These are phyloP conservation scores for Amaranthus cruentus DNA, from an alignment of 148 eudicot species.

Conservation along the genomic window DNA sequence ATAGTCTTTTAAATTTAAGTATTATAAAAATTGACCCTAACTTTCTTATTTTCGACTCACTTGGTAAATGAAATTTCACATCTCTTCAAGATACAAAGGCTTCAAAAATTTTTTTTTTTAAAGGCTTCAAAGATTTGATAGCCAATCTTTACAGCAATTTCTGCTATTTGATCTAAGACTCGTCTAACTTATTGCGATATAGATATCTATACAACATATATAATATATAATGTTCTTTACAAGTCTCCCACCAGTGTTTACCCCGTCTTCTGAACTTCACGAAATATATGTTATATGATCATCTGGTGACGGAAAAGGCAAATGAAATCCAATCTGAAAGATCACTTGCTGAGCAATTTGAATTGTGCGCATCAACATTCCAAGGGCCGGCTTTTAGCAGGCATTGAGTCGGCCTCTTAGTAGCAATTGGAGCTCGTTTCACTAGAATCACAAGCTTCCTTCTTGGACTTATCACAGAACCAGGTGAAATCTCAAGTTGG, in stretches of 20 bases:
- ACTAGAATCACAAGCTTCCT: slow-evolving; percentile 75
- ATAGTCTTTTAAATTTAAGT: too few relatives aligned
- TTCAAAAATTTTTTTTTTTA: background rate
- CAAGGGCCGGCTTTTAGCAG: slow-evolving; percentile 56
- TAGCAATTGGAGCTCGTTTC: slow-evolving; percentile 84
- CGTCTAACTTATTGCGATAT: too few relatives aligned
- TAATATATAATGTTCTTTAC: slow-evolving; percentile 29
- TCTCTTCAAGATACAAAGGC: background rate
- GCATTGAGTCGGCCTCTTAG: slow-evolving; percentile 75
- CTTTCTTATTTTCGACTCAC: too few relatives aligned
- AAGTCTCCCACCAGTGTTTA: slow-evolving; percentile 14
- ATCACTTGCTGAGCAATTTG: slow-evolving; percentile 58
- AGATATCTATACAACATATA: background rate
- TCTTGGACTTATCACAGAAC: slow-evolving; percentile 68
- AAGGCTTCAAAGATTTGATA: too few relatives aligned
- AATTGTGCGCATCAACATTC: slow-evolving; percentile 51
- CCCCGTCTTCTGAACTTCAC: slow-evolving; percentile 12
- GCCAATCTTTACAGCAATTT: too few relatives aligned
- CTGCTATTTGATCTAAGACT: too few relatives aligned
- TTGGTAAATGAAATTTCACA: background rate
- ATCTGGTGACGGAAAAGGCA: slow-evolving; percentile 40
- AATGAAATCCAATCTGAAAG: slow-evolving; percentile 5
- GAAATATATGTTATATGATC: slow-evolving; percentile 36
- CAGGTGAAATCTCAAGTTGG: slow-evolving; percentile 71
- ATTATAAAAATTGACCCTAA: too few relatives aligned